Evolutionary conservation across 164 flowering plant species (phyloP), one percentile per base, ranked within the genome.

Genomic region (Magnolia kwangsiensis): DNA sequence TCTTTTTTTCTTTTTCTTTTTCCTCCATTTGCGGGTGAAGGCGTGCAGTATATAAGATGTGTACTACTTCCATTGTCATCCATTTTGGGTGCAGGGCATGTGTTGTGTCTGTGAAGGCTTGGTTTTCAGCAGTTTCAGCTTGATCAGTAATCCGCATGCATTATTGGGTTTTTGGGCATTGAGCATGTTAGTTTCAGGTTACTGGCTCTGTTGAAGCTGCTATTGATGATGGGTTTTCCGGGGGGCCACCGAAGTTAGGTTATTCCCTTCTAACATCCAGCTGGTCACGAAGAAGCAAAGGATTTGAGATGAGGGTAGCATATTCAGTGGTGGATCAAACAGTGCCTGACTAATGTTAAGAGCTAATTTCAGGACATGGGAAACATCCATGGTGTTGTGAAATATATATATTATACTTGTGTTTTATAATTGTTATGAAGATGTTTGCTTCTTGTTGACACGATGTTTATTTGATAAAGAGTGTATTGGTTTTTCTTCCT

Each of bases 281-380:
- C 11, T 8, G 16, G 58, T 50, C 67, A 55, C 18, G 58, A 70
- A 50, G 24, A 19, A 64, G 67, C 24, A 29, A 23, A 4, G n/a
- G 63, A 10, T 58, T 72, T 13, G 63, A 72, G 45, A 51, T 49
- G 61, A 23, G 58, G 29, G 4, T 50, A 70, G 8, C 20, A 7
- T 27, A 27, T 49, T 70, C 19, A 27, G 37, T 45, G 72, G 55
- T 9, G 27, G 59, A 71, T 50, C 72, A n/a, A 50, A 49, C 72
- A 37, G 55, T 71, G 29, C 5, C 19, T 50, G 72, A 8, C 63
- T 51, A 72, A 72, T 72, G 63, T 72, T 23, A 21, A 72, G 63
- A 51, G 74, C 74, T 72, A 72, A 72, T 72, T 72, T 72, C 63
- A 51, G 45, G 45, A 51, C 74, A 72, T 72, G 64, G 74, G 74